Evolutionary conservation across 257 asterid species (phyloP), one percentile per base, ranked within the genome.

Genomic region (Gardenia jasminoides): DNA sequence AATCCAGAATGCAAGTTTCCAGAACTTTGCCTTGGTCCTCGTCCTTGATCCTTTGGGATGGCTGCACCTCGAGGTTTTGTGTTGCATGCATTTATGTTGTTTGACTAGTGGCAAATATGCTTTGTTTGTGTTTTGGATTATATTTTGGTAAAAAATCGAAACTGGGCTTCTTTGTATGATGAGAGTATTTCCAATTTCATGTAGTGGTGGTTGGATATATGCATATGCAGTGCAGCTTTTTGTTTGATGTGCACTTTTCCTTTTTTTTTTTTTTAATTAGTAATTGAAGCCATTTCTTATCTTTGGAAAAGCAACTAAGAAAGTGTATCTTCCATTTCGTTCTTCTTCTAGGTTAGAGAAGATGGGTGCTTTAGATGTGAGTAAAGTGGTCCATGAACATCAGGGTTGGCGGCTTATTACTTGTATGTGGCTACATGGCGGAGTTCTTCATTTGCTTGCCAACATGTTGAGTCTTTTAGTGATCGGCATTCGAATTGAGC

Each of bases 371-470:
- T 85, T 94, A 82, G 92, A 94, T 44, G 94, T 87, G 77, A 50
- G 77, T 81, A 94, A 90, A 89, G 97, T 94, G 76, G 90, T 94
- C 76, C 83, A 89, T 75, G 79, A 80, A 67, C 94, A 92, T 70
- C 84, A 94, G 85, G 97, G 93, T 7, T 94, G 97, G 97, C 95
- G 98, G 82, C 97, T 94, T 76, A 72, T 94, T 80, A 86, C 97
- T 43, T 92, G 98, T 79, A 88, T 92, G 88, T 94, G 98, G 98
- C 83, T 94, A 68, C 97, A 94, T 70, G 98, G 89, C 13, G 98
- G 98, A 44, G 90, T 94, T 82, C 83, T 94, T 79, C 98, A 94
- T 90, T 84, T 94, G 84, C 92, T 94, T 67, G 97, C 97, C 84
- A 94, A 94, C 89, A 94, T 94, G 98, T 80, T 92, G 89, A 90